Conservation (phyloP, 306 rosid species). For the barrel medic (Medicago truncatula) region DNA sequence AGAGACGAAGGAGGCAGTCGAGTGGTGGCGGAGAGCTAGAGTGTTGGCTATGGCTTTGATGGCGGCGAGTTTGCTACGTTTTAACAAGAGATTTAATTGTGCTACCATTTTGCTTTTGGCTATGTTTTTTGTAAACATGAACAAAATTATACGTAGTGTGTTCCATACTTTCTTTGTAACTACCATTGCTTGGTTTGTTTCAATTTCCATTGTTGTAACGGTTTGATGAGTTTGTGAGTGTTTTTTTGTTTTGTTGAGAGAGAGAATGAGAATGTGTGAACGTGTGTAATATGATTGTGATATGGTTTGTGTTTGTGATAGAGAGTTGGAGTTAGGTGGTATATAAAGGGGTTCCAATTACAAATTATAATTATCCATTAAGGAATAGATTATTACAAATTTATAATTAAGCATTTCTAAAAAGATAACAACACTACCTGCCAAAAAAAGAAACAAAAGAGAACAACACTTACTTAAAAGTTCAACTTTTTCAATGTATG, state of each 20-base stretch:
- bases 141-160: slow-evolving; percentile 58
- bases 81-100: slow-evolving; percentile 64
- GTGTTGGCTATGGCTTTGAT: slow-evolving; percentile 64
- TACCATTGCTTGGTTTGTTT: slow-evolving; percentile 49
- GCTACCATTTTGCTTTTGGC: slow-evolving; percentile 64
- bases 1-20: slow-evolving; percentile 54
- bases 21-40: slow-evolving; percentile 52
- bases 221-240: neutral
- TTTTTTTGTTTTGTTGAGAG: neutral
- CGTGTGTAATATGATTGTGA: neutral
- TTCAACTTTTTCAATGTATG: neutral
- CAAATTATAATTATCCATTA: neutral
- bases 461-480: neutral
- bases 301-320: slow-evolving; percentile 1
- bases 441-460: neutral
- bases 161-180: slow-evolving; percentile 71
- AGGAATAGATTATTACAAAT: neutral
- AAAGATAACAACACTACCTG: neutral
- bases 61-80: slow-evolving; percentile 80
- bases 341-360: neutral
- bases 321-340: neutral
- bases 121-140: slow-evolving; percentile 73
- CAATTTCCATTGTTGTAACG: slow-evolving; percentile 65
- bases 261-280: neutral
- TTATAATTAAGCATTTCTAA: neutral